Conservation (phyloP, 1,284 basidiomycete species). For the Boletus semigastroideus region DNA sequence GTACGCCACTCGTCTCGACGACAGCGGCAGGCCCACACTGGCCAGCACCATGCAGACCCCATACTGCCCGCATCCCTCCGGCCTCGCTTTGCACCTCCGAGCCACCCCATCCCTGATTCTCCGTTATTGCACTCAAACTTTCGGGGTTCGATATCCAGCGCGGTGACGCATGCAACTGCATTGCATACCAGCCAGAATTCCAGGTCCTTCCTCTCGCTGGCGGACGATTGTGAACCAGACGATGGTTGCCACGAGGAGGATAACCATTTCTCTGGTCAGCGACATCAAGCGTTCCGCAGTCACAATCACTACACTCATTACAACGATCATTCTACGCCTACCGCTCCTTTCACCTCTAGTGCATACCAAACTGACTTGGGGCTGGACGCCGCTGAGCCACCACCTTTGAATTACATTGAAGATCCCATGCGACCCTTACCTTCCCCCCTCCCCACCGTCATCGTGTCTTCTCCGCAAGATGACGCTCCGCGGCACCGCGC, state of each 20-base stretch:
- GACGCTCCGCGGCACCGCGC: constrained; percentile 5
- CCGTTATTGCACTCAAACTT: constrained; percentile 67
- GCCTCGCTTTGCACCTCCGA: constrained; percentile 6
- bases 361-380: constrained; percentile 14
- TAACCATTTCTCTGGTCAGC: constrained; percentile 6
- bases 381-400: constrained; percentile 10
- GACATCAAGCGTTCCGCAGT: neutral
- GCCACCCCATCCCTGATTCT: constrained; percentile 40
- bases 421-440: constrained; percentile 36
- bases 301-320: constrained; percentile 1
- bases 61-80: constrained; percentile 9
- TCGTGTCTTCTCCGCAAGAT: constrained; percentile 42
- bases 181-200: constrained; percentile 19
- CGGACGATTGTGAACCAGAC: constrained; percentile 24
- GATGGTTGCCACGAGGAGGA: constrained; percentile 13
- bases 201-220: constrained; percentile 29
- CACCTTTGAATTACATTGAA: constrained; percentile 4
- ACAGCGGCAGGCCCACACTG: constrained; percentile 3
- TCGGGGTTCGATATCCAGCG: constrained; percentile 53
- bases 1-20: constrained; percentile 40
- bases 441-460: constrained; percentile 42
- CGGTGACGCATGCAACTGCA: constrained; percentile 39
- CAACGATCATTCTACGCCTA: neutral
- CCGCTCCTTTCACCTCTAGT: constrained; percentile 1
- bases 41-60: constrained; percentile 1